A percentile compares a stretch with the other conserved stretches of the same genome.
These are phyloP conservation scores for Trypethelium eluteriae DNA, from an alignment of 495 filamentous ascomycete genomes.

Conservation along the genomic window DNA sequence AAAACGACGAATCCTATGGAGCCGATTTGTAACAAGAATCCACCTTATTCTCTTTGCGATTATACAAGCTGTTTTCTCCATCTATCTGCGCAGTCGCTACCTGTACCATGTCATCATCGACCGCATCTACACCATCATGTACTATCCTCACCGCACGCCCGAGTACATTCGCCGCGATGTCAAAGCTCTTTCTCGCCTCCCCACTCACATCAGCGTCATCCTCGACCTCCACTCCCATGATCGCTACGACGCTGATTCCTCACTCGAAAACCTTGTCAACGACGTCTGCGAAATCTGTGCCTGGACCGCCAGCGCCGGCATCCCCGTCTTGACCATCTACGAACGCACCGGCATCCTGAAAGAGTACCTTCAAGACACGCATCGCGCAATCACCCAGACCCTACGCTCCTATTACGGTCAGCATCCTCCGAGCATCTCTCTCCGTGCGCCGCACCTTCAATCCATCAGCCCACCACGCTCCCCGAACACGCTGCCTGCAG, in stretches of 20 bases:
- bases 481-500: constrained; percentile 27
- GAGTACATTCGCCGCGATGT: constrained; percentile 86
- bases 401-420: constrained; percentile 79
- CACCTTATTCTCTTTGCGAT: constrained; percentile 62
- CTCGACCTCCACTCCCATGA: constrained; percentile 66
- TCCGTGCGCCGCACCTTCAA: constrained; percentile 68
- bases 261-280: constrained; percentile 70
- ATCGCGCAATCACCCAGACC: constrained; percentile 62
- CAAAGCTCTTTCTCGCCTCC: constrained; percentile 59
- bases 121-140: constrained; percentile 66
- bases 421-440: constrained; percentile 62
- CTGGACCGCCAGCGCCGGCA: constrained; percentile 83
- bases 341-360: constrained; percentile 85
- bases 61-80: constrained; percentile 73
- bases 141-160: constrained; percentile 89
- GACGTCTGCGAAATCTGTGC: constrained; percentile 84
- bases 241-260: constrained; percentile 48
- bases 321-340: constrained; percentile 78
- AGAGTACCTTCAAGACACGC: constrained; percentile 67
- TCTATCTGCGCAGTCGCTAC: constrained; percentile 74
- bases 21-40: constrained; percentile 27
- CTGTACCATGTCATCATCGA: constrained; percentile 69
- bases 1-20: not conserved
- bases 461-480: constrained; percentile 41
- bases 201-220: constrained; percentile 81